Percentiles rank a stretch among this genome's conserved stretches.
These are phyloP conservation scores for Hyphopichia wangnamkhiaoensis DNA, from an alignment of 1,139 yeast genomes.

Conservation along the genomic window DNA sequence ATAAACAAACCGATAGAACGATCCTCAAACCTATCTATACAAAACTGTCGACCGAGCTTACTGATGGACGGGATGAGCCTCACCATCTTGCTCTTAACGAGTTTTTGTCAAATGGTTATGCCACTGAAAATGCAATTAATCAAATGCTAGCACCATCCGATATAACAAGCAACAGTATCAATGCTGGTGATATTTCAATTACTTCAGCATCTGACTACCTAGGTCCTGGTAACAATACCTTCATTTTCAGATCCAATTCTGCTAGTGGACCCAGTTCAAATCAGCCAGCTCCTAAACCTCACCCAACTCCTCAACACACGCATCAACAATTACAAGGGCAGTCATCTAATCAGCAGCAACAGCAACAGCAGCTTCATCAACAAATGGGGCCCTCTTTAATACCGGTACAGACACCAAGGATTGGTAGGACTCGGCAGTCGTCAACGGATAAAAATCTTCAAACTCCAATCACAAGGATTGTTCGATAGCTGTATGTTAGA, in stretches of 20 bases:
- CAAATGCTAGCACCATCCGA: constrained; percentile 20
- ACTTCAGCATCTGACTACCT: constrained; percentile 32
- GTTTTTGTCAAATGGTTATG: constrained; percentile 41
- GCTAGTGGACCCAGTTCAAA: background rate
- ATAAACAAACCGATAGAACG: constrained; percentile 30
- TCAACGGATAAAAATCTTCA: constrained; percentile 44
- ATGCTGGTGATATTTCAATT: constrained; percentile 31
- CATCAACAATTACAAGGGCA: constrained; percentile 21
- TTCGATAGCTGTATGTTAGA: too few relatives aligned
- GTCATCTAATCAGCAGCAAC: too few relatives aligned
- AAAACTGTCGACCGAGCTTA: constrained; percentile 11
- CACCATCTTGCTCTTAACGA: constrained; percentile 25
- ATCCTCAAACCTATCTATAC: constrained; percentile 31
- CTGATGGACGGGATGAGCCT: constrained; percentile 14
- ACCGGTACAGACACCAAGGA: constrained; percentile 32
- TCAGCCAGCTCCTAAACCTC: background rate
- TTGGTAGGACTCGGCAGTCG: constrained; percentile 39
- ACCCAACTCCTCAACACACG: constrained; percentile 7
- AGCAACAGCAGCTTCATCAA: constrained; percentile 9
- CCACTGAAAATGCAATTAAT: constrained; percentile 13
- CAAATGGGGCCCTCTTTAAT: background rate
- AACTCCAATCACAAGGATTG: constrained; percentile 43
- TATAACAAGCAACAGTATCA: constrained; percentile 29
- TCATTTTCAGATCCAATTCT: constrained; percentile 8
- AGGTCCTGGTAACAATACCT: constrained; percentile 31